These are phyloP conservation scores for Dactylis glomerata DNA, from an alignment of 176 grass and related monocot species.

Conservation along the genomic window DNA sequence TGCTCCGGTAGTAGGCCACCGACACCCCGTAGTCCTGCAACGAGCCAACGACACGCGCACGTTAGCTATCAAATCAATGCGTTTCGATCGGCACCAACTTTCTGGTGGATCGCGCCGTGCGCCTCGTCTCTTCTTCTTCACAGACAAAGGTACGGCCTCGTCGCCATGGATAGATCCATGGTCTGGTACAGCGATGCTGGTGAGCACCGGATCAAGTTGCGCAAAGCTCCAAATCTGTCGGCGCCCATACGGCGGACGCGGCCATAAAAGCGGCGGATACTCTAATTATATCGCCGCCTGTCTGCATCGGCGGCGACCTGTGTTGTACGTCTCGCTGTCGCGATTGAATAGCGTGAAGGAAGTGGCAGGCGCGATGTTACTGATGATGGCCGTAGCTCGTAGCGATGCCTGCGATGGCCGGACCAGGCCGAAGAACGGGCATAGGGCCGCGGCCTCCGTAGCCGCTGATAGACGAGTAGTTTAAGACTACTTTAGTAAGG, in stretches of 20 bases:
- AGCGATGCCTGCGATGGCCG: not conserved
- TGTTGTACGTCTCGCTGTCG: not conserved
- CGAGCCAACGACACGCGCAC: not conserved
- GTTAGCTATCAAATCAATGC: not conserved
- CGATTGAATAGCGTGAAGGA: not conserved
- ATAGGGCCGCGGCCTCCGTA: not conserved
- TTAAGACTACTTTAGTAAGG: not conserved
- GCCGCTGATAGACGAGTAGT: not conserved
- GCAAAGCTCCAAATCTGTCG: slow-evolving; percentile 5
- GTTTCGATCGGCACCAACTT: not conserved
- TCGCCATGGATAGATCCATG: not conserved
- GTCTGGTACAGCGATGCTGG: not conserved
- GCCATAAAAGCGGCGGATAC: not conserved
- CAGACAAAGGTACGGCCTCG: not conserved
- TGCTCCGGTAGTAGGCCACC: slow-evolving; percentile 72
- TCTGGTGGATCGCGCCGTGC: not conserved
- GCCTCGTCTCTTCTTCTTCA: not conserved
- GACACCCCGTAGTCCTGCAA: slow-evolving; percentile 70
- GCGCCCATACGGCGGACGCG: not conserved
- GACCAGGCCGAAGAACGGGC: not conserved
- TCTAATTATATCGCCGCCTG: not conserved
- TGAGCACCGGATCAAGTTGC: not conserved
- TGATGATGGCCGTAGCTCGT: not conserved
- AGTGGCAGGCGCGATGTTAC: slow-evolving; percentile 12
- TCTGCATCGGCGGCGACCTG: not conserved